These are phyloP conservation scores for Mycena albidolilacea DNA, from an alignment of 768 basidiomycete genomes.

Conservation along the genomic window DNA sequence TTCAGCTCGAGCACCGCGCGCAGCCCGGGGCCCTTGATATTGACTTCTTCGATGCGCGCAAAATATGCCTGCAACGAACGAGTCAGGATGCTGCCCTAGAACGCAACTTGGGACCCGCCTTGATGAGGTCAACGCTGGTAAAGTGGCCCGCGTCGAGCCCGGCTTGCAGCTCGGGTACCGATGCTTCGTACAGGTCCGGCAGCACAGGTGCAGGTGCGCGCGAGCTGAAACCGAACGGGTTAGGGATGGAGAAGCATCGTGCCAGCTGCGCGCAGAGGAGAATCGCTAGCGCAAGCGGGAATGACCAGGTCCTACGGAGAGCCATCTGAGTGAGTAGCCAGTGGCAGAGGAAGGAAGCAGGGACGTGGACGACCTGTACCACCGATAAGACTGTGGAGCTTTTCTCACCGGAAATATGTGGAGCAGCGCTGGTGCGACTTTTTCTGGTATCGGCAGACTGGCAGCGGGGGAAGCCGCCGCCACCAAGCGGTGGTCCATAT, in stretches of 20 bases:
- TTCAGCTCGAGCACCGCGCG: constrained; percentile 74
- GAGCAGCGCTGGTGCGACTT: constrained; percentile 13
- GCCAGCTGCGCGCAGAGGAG: constrained; percentile 21
- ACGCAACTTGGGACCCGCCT: constrained; percentile 54
- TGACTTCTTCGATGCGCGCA: constrained; percentile 79
- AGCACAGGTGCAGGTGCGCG: background rate
- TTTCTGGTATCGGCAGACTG: background rate
- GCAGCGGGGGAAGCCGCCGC: background rate
- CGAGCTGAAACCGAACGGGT: background rate
- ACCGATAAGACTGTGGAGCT: constrained; percentile 17
- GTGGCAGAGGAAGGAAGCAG: background rate
- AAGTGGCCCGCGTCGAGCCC: constrained; percentile 67
- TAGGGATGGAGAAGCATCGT: constrained; percentile 17
- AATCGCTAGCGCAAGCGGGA: constrained; percentile 11
- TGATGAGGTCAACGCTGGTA: constrained; percentile 73
- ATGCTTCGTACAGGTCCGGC: constrained; percentile 76
- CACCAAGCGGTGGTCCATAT: background rate
- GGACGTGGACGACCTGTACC: background rate
- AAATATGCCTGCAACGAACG: constrained; percentile 67
- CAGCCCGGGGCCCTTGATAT: constrained; percentile 58
- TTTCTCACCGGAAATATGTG: constrained; percentile 20
- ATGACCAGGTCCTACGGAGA: background rate
- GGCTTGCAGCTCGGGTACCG: constrained; percentile 67
- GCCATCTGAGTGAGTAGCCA: constrained; percentile 3
- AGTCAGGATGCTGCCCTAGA: background rate